phyloP scores from a whole-genome alignment of 2,329 filamentous ascomycete genomes.

The Fusarium piperis region DNA sequence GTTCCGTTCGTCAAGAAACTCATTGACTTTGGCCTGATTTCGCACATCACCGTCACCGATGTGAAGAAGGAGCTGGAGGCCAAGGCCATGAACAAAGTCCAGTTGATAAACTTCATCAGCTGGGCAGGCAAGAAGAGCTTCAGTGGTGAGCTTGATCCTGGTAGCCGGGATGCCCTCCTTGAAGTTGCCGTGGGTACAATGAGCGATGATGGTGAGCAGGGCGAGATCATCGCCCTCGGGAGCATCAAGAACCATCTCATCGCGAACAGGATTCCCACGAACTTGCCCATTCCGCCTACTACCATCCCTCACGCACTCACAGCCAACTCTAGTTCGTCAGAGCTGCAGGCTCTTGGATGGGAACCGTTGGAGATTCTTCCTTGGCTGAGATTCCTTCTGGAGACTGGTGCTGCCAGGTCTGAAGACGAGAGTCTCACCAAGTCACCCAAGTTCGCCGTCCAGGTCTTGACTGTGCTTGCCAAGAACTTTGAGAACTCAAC shows the following conservation, averaged over 20 bases:
- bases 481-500: slow-evolving; percentile 90
- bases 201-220: slow-evolving; percentile 67
- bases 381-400: slow-evolving; percentile 86
- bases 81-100: slow-evolving; percentile 80
- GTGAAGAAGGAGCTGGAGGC: slow-evolving; percentile 84
- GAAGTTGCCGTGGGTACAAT: slow-evolving; percentile 82
- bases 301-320: slow-evolving; percentile 90
- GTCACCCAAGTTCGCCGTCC: slow-evolving; percentile 77
- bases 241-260: slow-evolving; percentile 80
- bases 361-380: slow-evolving; percentile 82
- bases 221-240: slow-evolving; percentile 79
- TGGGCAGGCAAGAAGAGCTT: slow-evolving; percentile 82
- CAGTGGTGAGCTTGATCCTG: slow-evolving; percentile 75
- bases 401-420: slow-evolving; percentile 67
- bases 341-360: slow-evolving; percentile 88
- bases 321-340: slow-evolving; percentile 69
- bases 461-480: slow-evolving; percentile 81
- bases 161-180: slow-evolving; percentile 75
- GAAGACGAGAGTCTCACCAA: slow-evolving; percentile 76
- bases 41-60: slow-evolving; percentile 85
- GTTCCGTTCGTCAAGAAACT: slow-evolving; percentile 83
- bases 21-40: slow-evolving; percentile 86
- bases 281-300: slow-evolving; percentile 80
- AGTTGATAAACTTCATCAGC: slow-evolving; percentile 83
- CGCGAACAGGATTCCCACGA: slow-evolving; percentile 81